These are phyloP conservation scores for Lyophyllum shimeji DNA, from an alignment of 768 basidiomycete species.

Conservation along the genomic window DNA sequence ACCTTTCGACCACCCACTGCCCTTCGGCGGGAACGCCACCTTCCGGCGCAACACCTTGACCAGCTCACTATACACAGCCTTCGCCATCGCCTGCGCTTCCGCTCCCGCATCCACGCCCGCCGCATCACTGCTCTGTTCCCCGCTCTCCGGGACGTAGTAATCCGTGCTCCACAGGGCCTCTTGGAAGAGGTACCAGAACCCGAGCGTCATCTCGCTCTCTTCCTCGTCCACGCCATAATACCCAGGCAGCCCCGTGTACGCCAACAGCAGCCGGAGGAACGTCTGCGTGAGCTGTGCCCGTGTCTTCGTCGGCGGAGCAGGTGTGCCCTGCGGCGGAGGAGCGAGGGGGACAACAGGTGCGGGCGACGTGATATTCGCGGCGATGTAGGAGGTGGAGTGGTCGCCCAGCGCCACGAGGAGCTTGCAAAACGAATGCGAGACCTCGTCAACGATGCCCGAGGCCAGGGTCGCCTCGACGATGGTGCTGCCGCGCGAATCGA, in stretches of 20 bases:
- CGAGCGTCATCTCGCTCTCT: constrained; percentile 82
- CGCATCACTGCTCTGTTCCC: background rate
- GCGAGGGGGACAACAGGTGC: constrained; percentile 30
- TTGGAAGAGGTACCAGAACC: constrained; percentile 90
- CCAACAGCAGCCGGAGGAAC: constrained; percentile 69
- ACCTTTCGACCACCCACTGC: constrained; percentile 71
- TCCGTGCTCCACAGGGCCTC: constrained; percentile 79
- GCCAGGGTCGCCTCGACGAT: constrained; percentile 38
- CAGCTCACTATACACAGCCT: constrained; percentile 77
- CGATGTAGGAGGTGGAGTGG: constrained; percentile 80
- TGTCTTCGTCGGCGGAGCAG: constrained; percentile 24
- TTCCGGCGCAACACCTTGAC: constrained; percentile 72
- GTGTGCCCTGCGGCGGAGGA: constrained; percentile 17
- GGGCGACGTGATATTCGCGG: constrained; percentile 59
- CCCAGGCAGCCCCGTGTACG: constrained; percentile 71
- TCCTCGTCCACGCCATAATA: constrained; percentile 84
- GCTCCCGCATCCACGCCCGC: constrained; percentile 27
- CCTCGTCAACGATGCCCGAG: constrained; percentile 48
- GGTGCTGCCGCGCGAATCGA: constrained; percentile 50
- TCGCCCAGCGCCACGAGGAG: constrained; percentile 81
- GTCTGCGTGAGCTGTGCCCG: constrained; percentile 60
- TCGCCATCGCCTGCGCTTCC: constrained; percentile 47
- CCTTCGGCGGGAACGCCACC: constrained; percentile 64
- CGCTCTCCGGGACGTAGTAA: constrained; percentile 37
- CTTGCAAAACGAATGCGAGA: constrained; percentile 75